Percentiles rank a stretch among this genome's conserved stretches.
phyloP scores from a whole-genome alignment of 169 alveolate species.

The Cytauxzoon felis region DNA sequence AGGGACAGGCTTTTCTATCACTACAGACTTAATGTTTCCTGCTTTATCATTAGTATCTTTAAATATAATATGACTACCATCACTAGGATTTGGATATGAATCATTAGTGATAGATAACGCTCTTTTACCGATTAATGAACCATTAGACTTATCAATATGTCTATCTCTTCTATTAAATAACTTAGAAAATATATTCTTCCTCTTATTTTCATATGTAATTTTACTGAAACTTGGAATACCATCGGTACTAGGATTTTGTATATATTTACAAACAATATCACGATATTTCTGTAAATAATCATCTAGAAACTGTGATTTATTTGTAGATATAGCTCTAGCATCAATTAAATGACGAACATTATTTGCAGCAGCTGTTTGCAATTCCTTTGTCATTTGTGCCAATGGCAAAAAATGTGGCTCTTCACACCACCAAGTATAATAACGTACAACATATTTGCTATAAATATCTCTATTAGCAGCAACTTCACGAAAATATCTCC shows the following conservation, averaged over 20 bases:
- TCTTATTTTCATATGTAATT: conserved; percentile 17
- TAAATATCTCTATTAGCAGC: conserved; percentile 83
- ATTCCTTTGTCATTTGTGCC: conserved; percentile 67
- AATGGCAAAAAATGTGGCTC: conserved; percentile 85
- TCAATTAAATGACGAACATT: conserved; percentile 64
- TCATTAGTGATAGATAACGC: background rate
- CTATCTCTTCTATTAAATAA: background rate
- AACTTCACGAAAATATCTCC: conserved; percentile 83
- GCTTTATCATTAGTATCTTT: conserved; percentile 8
- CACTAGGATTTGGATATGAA: conserved; percentile 2
- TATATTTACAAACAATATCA: conserved; percentile 30
- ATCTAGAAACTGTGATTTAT: conserved; percentile 1
- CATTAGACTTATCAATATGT: background rate
- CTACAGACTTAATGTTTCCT: background rate
- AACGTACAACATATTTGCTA: conserved; percentile 86
- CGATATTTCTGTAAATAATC: conserved; percentile 44
- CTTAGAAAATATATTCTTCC: background rate
- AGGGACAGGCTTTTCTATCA: background rate
- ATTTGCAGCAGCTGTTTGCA: conserved; percentile 67
- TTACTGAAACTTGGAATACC: conserved; percentile 29
- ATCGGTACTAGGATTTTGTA: conserved; percentile 38
- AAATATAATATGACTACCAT: conserved; percentile 10
- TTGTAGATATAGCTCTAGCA: conserved; percentile 4
- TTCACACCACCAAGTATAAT: conserved; percentile 91
- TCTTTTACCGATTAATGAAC: background rate